Evolutionary conservation across 2,329 filamentous ascomycete genomes (phyloP).

Genomic region (Aspergillus novoparasiticus): DNA sequence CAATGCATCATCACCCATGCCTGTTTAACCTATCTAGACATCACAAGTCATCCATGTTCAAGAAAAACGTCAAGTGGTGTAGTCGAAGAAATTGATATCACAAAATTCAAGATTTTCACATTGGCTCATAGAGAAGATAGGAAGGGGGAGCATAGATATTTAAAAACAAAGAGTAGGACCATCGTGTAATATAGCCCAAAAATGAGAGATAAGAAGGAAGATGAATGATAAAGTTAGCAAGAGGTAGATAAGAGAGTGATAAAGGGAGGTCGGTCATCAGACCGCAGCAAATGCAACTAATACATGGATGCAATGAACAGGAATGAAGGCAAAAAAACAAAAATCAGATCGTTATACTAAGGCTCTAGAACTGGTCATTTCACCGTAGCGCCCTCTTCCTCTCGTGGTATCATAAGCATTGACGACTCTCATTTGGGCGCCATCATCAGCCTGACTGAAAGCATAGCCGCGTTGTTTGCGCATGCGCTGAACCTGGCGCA

Average conservation of each 20-base stretch:
- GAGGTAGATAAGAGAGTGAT: not conserved
- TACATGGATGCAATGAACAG: constrained; percentile 13
- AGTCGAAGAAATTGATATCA: not conserved
- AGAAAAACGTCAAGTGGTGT: not conserved
- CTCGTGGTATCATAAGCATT: constrained; percentile 98
- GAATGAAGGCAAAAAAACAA: not conserved
- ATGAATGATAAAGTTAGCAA: not conserved
- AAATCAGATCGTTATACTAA: constrained; percentile 26
- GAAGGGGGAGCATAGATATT: not conserved
- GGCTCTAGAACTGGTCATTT: constrained; percentile 73
- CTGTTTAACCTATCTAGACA: constrained; percentile 2
- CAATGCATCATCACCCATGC: not conserved
- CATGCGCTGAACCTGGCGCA: constrained; percentile 97
- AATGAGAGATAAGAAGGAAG: not conserved
- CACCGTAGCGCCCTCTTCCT: constrained; percentile 87
- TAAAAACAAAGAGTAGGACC: not conserved
- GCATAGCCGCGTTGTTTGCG: constrained; percentile 98
- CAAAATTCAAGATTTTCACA: not conserved
- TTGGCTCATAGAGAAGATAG: not conserved
- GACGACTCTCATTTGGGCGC: constrained; percentile 82
- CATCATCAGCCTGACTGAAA: constrained; percentile 96
- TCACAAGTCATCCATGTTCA: constrained; percentile 1
- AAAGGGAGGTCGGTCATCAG: not conserved
- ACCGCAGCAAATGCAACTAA: not conserved
- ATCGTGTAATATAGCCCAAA: not conserved